A percentile compares a stretch with the other conserved stretches of the same genome.
phyloP scores from a whole-genome alignment of 768 basidiomycete species.

The Sarcomyxa edulis region DNA sequence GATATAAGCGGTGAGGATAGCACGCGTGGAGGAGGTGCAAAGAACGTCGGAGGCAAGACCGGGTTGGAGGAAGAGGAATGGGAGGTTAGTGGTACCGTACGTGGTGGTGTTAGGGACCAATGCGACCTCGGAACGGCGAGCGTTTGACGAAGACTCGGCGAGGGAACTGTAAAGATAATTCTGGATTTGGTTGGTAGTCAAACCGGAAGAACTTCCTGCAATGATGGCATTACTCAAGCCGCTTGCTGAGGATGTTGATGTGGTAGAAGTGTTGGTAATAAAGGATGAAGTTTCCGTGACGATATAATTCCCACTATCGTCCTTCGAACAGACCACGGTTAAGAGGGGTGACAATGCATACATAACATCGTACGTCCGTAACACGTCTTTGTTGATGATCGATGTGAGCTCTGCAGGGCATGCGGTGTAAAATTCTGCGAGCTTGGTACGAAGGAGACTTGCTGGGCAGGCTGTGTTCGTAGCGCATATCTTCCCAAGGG shows the following conservation, averaged over 20 bases:
- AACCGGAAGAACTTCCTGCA: slow-evolving; percentile 1
- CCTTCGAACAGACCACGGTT: slow-evolving; percentile 70
- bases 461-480: slow-evolving; percentile 47
- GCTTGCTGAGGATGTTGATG: slow-evolving; percentile 2
- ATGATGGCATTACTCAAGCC: slow-evolving; percentile 3
- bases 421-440: slow-evolving; percentile 63
- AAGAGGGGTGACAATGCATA: slow-evolving; percentile 67
- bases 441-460: slow-evolving; percentile 49
- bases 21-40: slow-evolving; percentile 81
- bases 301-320: slow-evolving; percentile 68
- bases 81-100: slow-evolving; percentile 55
- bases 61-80: slow-evolving; percentile 75
- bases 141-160: slow-evolving; percentile 1
- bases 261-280: slow-evolving; percentile 15
- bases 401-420: slow-evolving; percentile 71
- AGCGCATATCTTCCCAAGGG: slow-evolving; percentile 55
- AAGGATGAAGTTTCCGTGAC: slow-evolving; percentile 39
- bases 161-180: slow-evolving; percentile 3
- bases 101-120: slow-evolving; percentile 53
- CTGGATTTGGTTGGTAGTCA: neutral
- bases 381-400: slow-evolving; percentile 40
- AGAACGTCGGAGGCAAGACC: slow-evolving; percentile 42
- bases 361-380: slow-evolving; percentile 71
- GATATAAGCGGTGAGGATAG: slow-evolving; percentile 72
- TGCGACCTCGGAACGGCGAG: slow-evolving; percentile 24